Evolutionary conservation across 495 filamentous ascomycete species (phyloP).

Genomic region (Penicillium egyptiacum): DNA sequence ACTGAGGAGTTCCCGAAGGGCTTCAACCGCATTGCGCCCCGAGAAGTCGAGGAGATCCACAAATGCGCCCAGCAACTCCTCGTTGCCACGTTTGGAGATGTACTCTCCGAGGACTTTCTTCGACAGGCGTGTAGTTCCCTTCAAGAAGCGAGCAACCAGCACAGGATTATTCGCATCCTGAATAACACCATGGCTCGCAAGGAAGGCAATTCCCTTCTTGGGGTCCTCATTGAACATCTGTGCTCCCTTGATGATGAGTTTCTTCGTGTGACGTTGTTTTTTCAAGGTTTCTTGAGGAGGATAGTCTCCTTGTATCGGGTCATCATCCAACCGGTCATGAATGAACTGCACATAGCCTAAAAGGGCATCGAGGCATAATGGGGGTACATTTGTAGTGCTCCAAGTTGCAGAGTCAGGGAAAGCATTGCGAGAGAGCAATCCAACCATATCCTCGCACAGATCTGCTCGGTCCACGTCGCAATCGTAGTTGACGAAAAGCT

Average conservation of each 20-base stretch:
- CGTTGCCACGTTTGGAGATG: conserved; percentile 85
- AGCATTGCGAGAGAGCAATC: conserved; percentile 86
- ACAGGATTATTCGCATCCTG: conserved; percentile 67
- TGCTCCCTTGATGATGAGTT: conserved; percentile 81
- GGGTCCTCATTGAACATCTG: conserved; percentile 94
- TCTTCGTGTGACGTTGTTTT: conserved; percentile 75
- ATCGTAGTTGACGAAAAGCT: conserved; percentile 97
- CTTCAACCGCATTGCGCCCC: conserved; percentile 85
- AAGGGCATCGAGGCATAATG: conserved; percentile 88
- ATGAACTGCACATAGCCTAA: conserved; percentile 90
- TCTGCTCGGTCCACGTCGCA: conserved; percentile 91
- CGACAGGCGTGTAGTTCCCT: conserved; percentile 80
- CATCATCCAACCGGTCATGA: conserved; percentile 77
- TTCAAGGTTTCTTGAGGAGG: conserved; percentile 63
- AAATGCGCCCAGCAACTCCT: conserved; percentile 76
- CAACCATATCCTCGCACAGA: conserved; percentile 92
- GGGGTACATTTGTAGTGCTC: conserved; percentile 98
- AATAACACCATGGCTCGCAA: conserved; percentile 82
- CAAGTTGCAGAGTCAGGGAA: conserved; percentile 97
- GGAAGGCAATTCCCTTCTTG: conserved; percentile 82
- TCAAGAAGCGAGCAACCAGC: conserved; percentile 76
- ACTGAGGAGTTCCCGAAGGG: conserved; percentile 79
- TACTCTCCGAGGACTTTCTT: conserved; percentile 92
- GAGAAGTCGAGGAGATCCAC: conserved; percentile 83
- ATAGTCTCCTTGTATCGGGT: conserved; percentile 62